A percentile compares a stretch with the other conserved stretches of the same genome.
phyloP scores from a whole-genome alignment of 768 basidiomycete species.

The Tricholoma sp. region DNA sequence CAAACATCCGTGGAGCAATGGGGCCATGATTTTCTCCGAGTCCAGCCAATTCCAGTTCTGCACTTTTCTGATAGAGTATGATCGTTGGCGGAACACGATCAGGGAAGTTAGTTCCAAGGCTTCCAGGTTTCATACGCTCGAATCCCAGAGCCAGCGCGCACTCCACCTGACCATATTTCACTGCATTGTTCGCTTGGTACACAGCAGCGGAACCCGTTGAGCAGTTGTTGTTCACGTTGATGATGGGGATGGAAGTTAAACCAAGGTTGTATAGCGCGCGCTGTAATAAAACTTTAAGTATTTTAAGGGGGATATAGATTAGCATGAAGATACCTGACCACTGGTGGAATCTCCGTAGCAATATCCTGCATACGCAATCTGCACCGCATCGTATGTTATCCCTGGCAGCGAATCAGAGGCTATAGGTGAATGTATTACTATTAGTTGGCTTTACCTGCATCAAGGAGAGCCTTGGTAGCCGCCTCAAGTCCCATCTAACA shows the following conservation, averaged over 20 bases:
- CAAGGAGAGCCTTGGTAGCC: conserved; percentile 79
- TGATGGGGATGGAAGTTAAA: conserved; percentile 76
- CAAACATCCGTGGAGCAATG: conserved; percentile 67
- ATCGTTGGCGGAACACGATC: conserved; percentile 45
- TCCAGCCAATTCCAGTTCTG: conserved; percentile 43
- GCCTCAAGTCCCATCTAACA: conserved; percentile 82
- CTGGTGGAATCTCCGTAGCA: conserved; percentile 77
- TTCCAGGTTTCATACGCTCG: conserved; percentile 78
- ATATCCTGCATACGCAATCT: conserved; percentile 73
- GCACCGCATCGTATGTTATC: conserved; percentile 73
- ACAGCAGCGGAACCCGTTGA: conserved; percentile 79
- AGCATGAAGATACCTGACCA: conserved; percentile 49
- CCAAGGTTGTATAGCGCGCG: conserved; percentile 79
- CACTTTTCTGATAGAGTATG: conserved; percentile 38
- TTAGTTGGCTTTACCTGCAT: conserved; percentile 50
- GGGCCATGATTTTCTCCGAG: conserved; percentile 66
- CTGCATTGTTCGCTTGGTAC: conserved; percentile 63
- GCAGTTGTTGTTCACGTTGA: conserved; percentile 87
- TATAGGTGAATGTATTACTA: neutral
- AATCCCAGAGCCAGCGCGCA: conserved; percentile 83
- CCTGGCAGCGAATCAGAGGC: conserved; percentile 35
- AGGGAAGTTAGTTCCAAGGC: conserved; percentile 61
- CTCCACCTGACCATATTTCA: conserved; percentile 65
- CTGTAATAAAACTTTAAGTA: conserved; percentile 27
- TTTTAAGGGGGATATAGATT: neutral